phyloP scores from a whole-genome alignment of 768 basidiomycete species.

The Amanita exitialis region DNA sequence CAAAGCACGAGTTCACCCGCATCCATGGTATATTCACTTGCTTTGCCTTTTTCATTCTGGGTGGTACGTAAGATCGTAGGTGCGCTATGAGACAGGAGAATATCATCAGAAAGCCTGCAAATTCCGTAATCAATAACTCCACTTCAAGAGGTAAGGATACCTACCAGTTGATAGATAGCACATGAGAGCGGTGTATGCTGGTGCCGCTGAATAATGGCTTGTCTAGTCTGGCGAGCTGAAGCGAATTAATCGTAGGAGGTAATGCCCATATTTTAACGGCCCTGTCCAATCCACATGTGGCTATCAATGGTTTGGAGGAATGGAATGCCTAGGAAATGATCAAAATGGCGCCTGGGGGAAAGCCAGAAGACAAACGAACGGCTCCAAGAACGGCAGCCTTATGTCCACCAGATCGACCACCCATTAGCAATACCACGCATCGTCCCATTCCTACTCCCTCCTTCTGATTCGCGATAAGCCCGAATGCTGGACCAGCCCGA shows the following conservation, averaged over 20 bases:
- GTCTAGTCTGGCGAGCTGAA: constrained; percentile 44
- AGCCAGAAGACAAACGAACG: constrained; percentile 23
- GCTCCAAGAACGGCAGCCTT: constrained; percentile 58
- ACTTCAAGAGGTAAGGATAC: constrained; percentile 1
- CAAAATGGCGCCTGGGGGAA: not conserved
- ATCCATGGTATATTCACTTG: constrained; percentile 21
- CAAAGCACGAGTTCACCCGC: constrained; percentile 50
- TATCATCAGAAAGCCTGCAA: constrained; percentile 46
- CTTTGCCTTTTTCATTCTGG: constrained; percentile 12
- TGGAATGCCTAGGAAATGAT: constrained; percentile 53
- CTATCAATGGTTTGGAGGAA: constrained; percentile 49
- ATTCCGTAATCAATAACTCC: not conserved
- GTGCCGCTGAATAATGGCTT: constrained; percentile 69
- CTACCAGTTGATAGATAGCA: constrained; percentile 58
- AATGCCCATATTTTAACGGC: constrained; percentile 71
- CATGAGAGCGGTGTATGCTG: constrained; percentile 53
- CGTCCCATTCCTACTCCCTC: constrained; percentile 58
- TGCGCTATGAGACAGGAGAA: constrained; percentile 43
- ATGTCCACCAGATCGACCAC: constrained; percentile 68
- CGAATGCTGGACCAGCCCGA: constrained; percentile 60
- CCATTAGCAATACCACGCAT: constrained; percentile 56
- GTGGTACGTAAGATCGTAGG: constrained; percentile 34
- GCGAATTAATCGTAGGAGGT: constrained; percentile 18
- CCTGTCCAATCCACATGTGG: constrained; percentile 72
- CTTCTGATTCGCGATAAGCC: constrained; percentile 44